Percentiles rank a stretch among this genome's conserved stretches.
These are phyloP conservation scores for Silene noctiflora DNA, from an alignment of 179 eudicot species.

Conservation along the genomic window DNA sequence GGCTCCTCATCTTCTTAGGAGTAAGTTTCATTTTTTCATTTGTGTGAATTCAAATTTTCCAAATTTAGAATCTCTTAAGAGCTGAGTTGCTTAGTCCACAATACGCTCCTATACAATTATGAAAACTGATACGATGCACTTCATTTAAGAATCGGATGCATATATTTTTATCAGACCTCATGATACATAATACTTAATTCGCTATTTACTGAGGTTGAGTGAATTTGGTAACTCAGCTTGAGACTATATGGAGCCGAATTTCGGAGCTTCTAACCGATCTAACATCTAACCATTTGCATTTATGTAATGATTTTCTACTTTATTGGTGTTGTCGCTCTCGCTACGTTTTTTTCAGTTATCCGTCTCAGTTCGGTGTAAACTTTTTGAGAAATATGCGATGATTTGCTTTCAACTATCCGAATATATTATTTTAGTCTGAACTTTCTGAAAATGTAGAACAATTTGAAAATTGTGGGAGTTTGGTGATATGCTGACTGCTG, in stretches of 20 bases:
- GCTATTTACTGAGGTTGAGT: not conserved
- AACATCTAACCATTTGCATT: not conserved
- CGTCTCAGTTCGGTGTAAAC: not conserved
- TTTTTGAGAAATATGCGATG: not conserved
- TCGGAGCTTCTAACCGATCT: not conserved
- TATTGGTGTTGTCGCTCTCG: not conserved
- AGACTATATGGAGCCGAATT: not conserved
- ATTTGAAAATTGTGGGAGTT: not conserved
- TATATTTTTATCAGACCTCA: not conserved
- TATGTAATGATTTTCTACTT: not conserved
- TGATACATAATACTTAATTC: not conserved
- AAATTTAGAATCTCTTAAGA: not conserved
- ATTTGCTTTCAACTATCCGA: not conserved
- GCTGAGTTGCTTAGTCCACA: not conserved
- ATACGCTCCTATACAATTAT: not conserved
- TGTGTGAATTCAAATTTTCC: not conserved
- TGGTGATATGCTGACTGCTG: not conserved
- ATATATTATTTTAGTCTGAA: not conserved
- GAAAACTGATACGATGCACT: not conserved
- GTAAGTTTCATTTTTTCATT: constrained; percentile 39
- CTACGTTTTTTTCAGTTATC: not conserved
- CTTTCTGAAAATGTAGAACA: constrained; percentile 8
- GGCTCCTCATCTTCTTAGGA: constrained; percentile 97
- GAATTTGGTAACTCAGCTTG: not conserved
- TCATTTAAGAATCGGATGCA: not conserved